phyloP scores from a whole-genome alignment of 192 early-diverging fungal genomes.

The Lobosporangium transversale region DNA sequence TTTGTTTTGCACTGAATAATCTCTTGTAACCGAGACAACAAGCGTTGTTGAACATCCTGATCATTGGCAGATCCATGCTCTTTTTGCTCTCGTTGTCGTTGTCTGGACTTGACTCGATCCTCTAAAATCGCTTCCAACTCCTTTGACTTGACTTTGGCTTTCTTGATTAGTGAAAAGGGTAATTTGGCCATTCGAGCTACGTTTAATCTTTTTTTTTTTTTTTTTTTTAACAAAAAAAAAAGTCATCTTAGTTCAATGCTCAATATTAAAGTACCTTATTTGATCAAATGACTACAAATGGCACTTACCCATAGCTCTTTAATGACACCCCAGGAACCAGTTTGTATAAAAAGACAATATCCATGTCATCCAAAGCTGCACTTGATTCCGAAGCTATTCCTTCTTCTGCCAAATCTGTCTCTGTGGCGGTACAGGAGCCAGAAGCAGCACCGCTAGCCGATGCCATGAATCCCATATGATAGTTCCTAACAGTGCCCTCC shows the following conservation, averaged over 20 bases:
- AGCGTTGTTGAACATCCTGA: no score
- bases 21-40: no score
- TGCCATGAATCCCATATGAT: slow-evolving; percentile 66
- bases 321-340: slow-evolving; percentile 67
- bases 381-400: no score
- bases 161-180: slow-evolving; percentile 57
- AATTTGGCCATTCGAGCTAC: slow-evolving; percentile 76
- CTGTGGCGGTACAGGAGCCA: slow-evolving; percentile 5
- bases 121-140: slow-evolving; percentile 51
- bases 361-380: slow-evolving; percentile 40
- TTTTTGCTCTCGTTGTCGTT: background rate
- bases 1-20: no score
- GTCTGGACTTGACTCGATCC: slow-evolving; percentile 12
- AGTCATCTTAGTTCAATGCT: background rate
- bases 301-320: slow-evolving; percentile 76
- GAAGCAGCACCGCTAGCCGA: slow-evolving; percentile 26
- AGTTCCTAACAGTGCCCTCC: slow-evolving; percentile 34
- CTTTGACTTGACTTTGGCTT: slow-evolving; percentile 66
- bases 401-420: background rate
- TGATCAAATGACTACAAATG: no score
- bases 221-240: background rate
- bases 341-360: slow-evolving; percentile 77
- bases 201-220: slow-evolving; percentile 63
- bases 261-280: background rate
- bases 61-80: no score